These are phyloP conservation scores for Aaosphaeria pasadenensis DNA, from an alignment of 2,329 filamentous ascomycete genomes.

Conservation along the genomic window DNA sequence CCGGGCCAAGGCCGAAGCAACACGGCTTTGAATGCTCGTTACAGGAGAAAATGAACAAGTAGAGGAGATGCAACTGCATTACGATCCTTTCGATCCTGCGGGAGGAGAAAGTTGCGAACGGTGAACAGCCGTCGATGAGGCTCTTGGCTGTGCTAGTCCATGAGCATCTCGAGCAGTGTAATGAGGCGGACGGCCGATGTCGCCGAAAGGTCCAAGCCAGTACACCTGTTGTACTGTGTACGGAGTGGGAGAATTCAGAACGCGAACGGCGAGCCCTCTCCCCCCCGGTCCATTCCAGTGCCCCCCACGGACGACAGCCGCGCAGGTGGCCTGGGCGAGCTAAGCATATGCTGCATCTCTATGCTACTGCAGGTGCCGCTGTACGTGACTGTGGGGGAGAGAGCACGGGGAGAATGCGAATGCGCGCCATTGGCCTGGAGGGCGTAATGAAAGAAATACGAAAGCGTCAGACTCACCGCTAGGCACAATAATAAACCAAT, in stretches of 20 bases:
- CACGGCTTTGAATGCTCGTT: not conserved
- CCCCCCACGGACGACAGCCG: not conserved
- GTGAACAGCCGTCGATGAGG: not conserved
- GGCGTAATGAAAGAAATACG: constrained; percentile 1
- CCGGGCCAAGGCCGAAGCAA: not conserved
- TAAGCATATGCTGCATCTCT: constrained; percentile 3
- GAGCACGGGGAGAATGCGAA: constrained; percentile 2
- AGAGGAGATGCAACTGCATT: not conserved
- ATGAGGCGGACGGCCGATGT: constrained; percentile 5
- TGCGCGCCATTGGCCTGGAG: constrained; percentile 6
- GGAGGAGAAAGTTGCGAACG: no score
- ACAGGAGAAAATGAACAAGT: not conserved
- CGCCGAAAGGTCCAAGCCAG: constrained; percentile 1
- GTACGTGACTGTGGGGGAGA: constrained; percentile 16
- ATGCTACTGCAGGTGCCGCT: constrained; percentile 25
- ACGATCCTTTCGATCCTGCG: not conserved
- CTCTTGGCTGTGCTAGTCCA: not conserved
- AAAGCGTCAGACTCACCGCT: constrained; percentile 19
- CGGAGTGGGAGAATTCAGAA: not conserved
- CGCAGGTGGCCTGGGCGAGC: not conserved
- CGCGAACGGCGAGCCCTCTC: not conserved
- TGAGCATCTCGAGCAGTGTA: constrained; percentile 9
- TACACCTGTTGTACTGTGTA: not conserved
- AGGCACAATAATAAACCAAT: not conserved
- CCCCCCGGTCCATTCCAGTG: constrained; percentile 8